Evolutionary conservation across 2,329 filamentous ascomycete species (phyloP).

Genomic region (Neonectria ditissima): DNA sequence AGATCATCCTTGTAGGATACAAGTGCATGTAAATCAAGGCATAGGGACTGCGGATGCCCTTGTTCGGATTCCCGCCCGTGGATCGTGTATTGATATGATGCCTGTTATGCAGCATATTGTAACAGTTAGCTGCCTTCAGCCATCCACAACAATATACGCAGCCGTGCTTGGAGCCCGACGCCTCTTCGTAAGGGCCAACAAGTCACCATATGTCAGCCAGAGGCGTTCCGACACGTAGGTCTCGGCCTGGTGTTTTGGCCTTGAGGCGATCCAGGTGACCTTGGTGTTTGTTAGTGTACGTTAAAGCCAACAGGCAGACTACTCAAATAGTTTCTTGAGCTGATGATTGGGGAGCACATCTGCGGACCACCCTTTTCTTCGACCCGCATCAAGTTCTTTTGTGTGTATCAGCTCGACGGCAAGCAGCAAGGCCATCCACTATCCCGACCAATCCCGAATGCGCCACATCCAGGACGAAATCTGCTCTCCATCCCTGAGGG

Average conservation of each 20-base stretch:
- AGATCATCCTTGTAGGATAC: constrained; percentile 6
- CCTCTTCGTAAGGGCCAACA: background rate
- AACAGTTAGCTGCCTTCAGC: background rate
- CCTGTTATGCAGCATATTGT: background rate
- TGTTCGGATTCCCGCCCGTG: background rate
- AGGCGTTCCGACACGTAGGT: constrained; percentile 2
- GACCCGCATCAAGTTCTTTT: background rate
- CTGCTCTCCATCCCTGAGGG: background rate
- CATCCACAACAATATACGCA: background rate
- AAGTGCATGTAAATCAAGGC: background rate
- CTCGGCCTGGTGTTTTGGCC: background rate
- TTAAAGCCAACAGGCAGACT: background rate
- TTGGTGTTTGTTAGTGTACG: background rate
- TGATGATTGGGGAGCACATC: background rate
- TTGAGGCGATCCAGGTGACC: background rate
- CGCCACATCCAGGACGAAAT: background rate
- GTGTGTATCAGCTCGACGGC: background rate
- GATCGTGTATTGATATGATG: background rate
- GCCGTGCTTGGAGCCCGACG: background rate
- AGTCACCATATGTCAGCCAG: background rate
- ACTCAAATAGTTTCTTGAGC: background rate
- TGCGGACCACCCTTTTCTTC: background rate
- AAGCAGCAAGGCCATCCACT: background rate
- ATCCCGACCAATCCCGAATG: background rate
- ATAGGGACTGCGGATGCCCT: constrained; percentile 3